These are phyloP conservation scores for Tetradesmus lagerheimii DNA, from an alignment of 139 green algal species.

Conservation along the genomic window DNA sequence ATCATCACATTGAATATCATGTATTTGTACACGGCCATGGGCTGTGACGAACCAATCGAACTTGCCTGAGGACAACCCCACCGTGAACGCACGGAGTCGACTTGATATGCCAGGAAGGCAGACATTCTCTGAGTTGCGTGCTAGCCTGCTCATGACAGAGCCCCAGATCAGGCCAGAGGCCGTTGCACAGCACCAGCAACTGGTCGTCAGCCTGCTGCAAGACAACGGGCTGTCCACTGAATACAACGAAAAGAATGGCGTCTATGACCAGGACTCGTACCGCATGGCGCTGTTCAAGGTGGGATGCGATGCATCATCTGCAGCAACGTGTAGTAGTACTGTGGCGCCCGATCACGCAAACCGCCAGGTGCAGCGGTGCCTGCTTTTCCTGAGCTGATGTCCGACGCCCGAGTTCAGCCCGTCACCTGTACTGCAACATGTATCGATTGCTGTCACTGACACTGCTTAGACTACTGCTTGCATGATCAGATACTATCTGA, in stretches of 20 bases:
- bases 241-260: background rate
- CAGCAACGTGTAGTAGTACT: background rate
- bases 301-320: background rate
- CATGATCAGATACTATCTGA: too few relatives aligned
- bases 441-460: too few relatives aligned
- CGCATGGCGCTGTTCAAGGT: constrained; percentile 12
- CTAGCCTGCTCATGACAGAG: background rate
- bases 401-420: too few relatives aligned
- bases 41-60: background rate
- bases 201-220: background rate
- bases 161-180: background rate
- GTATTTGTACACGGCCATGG: too few relatives aligned
- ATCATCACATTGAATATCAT: too few relatives aligned
- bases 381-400: too few relatives aligned
- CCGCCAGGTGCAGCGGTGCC: too few relatives aligned
- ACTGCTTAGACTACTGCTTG: too few relatives aligned
- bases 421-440: too few relatives aligned
- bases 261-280: background rate
- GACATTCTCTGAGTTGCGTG: background rate
- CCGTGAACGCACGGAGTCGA: background rate
- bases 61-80: background rate
- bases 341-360: background rate
- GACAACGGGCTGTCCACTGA: background rate
- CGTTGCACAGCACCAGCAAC: background rate
- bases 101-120: background rate